These are phyloP conservation scores for Aspergillus tamarii DNA, from an alignment of 2,329 filamentous ascomycete species.

Conservation along the genomic window DNA sequence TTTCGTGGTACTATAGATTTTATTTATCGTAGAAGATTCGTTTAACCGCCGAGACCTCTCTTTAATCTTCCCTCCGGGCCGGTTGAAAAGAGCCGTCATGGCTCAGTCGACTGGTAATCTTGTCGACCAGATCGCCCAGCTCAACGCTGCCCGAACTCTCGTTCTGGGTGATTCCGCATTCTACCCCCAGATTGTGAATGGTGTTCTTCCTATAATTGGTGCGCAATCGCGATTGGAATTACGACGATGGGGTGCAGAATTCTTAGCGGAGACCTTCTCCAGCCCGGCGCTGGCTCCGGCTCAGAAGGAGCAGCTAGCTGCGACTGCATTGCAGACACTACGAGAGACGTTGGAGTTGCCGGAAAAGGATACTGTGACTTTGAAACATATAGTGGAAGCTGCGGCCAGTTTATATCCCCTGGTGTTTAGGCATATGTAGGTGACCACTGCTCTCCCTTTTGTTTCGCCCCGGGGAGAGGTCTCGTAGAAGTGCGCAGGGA, in stretches of 20 bases:
- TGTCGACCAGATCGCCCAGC: conserved; percentile 79
- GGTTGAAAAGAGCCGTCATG: conserved; percentile 47
- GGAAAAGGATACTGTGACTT: conserved; percentile 76
- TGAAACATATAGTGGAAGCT: conserved; percentile 85
- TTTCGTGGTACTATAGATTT: neutral
- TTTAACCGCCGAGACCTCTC: neutral
- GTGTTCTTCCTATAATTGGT: conserved; percentile 88
- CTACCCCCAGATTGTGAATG: conserved; percentile 89
- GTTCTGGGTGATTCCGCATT: conserved; percentile 84
- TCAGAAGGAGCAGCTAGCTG: conserved; percentile 78
- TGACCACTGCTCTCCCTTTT: conserved; percentile 42
- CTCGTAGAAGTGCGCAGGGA: conserved; percentile 23
- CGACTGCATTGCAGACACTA: conserved; percentile 77
- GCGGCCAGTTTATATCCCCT: conserved; percentile 91
- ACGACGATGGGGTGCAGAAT: conserved; percentile 94
- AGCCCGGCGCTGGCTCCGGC: conserved; percentile 78
- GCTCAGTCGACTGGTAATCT: conserved; percentile 61
- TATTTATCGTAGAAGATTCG: neutral
- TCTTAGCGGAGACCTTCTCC: conserved; percentile 92
- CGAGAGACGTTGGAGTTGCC: conserved; percentile 69
- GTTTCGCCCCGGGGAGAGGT: conserved; percentile 17
- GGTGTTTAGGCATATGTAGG: conserved; percentile 92
- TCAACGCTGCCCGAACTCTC: conserved; percentile 86
- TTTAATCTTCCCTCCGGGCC: conserved; percentile 8
- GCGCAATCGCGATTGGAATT: conserved; percentile 75